phyloP scores from a whole-genome alignment of 169 alveolate genomes.

The Plasmodium ovale region DNA sequence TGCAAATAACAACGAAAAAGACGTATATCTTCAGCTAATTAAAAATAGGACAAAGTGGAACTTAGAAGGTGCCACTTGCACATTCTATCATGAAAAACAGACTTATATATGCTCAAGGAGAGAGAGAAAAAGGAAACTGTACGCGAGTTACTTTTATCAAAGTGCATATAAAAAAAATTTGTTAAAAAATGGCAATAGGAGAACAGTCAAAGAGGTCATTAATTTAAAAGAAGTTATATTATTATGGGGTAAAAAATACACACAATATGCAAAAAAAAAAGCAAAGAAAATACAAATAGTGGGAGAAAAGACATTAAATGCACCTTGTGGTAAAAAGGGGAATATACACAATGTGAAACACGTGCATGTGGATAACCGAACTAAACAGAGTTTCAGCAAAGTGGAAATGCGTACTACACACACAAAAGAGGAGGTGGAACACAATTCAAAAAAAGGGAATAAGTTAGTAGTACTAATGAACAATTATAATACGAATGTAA shows the following conservation, averaged over 20 bases:
- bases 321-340: neutral
- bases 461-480: neutral
- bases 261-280: neutral
- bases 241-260: neutral
- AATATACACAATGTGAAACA: neutral
- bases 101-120: neutral
- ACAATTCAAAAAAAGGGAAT: neutral
- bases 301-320: neutral
- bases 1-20: neutral
- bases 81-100: neutral
- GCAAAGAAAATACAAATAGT: neutral
- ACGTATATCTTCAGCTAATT: neutral
- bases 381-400: no score
- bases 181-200: neutral
- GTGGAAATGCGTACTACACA: neutral
- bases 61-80: neutral
- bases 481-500: neutral
- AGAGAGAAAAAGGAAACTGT: neutral
- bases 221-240: slow-evolving; percentile 1
- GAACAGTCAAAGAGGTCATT: slow-evolving; percentile 1
- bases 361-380: neutral
- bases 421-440: neutral
- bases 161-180: neutral
- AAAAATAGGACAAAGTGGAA: slow-evolving; percentile 23
- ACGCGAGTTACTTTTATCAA: neutral